These are phyloP conservation scores for Calvatia gigantea DNA, from an alignment of 768 basidiomycete genomes.

Conservation along the genomic window DNA sequence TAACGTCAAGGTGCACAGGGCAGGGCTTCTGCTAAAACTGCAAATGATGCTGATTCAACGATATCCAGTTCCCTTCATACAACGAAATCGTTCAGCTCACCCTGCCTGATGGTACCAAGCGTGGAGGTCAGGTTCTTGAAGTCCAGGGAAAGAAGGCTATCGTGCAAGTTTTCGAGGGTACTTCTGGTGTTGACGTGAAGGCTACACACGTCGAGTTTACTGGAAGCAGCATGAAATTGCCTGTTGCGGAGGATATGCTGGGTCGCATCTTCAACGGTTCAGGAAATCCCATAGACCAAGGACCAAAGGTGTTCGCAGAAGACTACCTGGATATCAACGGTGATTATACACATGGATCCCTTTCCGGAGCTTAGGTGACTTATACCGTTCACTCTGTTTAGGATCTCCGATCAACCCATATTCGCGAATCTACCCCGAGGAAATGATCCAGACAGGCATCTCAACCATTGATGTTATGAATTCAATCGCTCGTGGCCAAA, in stretches of 20 bases:
- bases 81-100: conserved; percentile 98
- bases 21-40: conserved; percentile 2
- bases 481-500: conserved; percentile 99
- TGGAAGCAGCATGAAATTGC: conserved; percentile 97
- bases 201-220: conserved; percentile 97
- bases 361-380: neutral
- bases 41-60: conserved; percentile 3
- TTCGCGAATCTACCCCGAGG: conserved; percentile 98
- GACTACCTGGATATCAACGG: conserved; percentile 99
- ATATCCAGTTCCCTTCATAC: conserved; percentile 85
- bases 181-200: conserved; percentile 95
- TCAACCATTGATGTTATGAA: conserved; percentile 98
- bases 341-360: conserved; percentile 32
- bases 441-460: conserved; percentile 99
- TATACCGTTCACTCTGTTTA: conserved; percentile 24
- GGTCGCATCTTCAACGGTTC: conserved; percentile 99
- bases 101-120: conserved; percentile 90
- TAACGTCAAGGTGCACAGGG: conserved; percentile 82
- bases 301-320: conserved; percentile 98
- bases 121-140: conserved; percentile 97
- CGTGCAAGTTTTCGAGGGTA: conserved; percentile 99
- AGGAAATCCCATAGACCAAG: conserved; percentile 96
- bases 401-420: conserved; percentile 98
- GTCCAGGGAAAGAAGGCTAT: conserved; percentile 99
- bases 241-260: conserved; percentile 98